These are phyloP conservation scores for Prototheca wickerhamii DNA, from an alignment of 163 green algal genomes.

Conservation along the genomic window DNA sequence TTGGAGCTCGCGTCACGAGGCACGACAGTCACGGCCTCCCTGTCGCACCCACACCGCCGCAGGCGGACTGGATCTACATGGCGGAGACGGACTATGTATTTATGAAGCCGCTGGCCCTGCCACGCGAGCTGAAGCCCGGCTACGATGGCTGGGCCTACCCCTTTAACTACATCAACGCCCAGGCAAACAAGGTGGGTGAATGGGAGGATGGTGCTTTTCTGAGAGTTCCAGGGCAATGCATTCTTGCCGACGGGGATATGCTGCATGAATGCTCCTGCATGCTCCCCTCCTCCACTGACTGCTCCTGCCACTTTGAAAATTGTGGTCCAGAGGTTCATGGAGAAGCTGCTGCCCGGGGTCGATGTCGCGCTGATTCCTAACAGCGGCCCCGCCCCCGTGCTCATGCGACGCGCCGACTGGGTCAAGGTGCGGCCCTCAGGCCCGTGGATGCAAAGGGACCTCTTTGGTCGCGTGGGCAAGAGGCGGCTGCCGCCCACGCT, in stretches of 20 bases:
- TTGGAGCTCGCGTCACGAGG: neutral
- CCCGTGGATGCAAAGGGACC: neutral
- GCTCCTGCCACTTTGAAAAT: neutral
- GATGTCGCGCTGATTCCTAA: slow-evolving; percentile 45
- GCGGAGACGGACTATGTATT: slow-evolving; percentile 95
- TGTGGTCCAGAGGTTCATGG: slow-evolving; percentile 25
- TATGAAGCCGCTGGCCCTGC: slow-evolving; percentile 64
- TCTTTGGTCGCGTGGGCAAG: no score
- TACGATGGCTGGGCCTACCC: slow-evolving; percentile 28
- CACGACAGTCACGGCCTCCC: no score
- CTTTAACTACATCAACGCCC: slow-evolving; percentile 58
- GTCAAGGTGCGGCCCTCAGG: slow-evolving; percentile 21
- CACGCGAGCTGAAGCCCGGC: neutral
- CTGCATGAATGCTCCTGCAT: no score
- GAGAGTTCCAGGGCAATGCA: no score
- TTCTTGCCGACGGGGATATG: no score
- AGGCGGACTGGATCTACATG: slow-evolving; percentile 69
- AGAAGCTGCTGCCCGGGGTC: slow-evolving; percentile 39
- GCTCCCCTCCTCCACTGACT: neutral
- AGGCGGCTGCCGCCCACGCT: neutral
- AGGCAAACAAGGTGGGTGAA: neutral
- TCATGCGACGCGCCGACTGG: slow-evolving; percentile 55
- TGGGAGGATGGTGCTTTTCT: neutral
- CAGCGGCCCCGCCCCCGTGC: slow-evolving; percentile 76
- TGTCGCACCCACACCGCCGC: neutral